Base-by-base conservation (phyloP, 2,329 filamentous ascomycete species). In the Fusarium sp. region DNA sequence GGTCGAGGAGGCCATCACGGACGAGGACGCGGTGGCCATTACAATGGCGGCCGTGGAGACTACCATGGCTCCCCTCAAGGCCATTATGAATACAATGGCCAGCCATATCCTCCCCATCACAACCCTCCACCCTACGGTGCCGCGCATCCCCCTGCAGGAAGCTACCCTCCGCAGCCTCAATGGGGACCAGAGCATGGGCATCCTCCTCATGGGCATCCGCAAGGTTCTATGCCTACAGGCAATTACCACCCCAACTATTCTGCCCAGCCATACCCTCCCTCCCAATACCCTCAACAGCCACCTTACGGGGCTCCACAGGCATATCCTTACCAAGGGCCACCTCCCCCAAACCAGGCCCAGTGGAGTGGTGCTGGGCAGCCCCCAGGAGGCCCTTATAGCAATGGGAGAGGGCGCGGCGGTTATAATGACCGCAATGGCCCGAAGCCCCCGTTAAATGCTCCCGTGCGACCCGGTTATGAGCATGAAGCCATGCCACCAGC, bases 241-340 rank as follows among this genome's bases (percentile, higher is more conserved):
- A 88, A 87, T 75, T 90, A 90, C 75, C 88, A 90, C 72, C 87
- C 87, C 38, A 89, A 88, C 79, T 91, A 89, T 77, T 85, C 88
- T 42, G 86, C 86, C 44, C 89, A 90, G 74, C 79, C 83, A 14
- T 91, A 90, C 65, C 79, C 80, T 36, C 77, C 80, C 48, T 63
- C 82, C 30, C 83, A 85, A 59, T 83, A 84, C 65, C 76, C 82
- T 18, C 86, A 86, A 68, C 85, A 85, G 58, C 81, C 84, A 41
- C 79, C 83, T 20, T 87, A 87, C 69, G 80, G 79, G 18, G 78
- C 82, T 47, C 80, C 83, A 33, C 82, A 83, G 59, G 79, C 79
- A 39, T 84, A 84, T 41, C 79, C 80, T 8, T 85, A 84, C 70
- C 81, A 80, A 55, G 77, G 77, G 15, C 81, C 81, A 44, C 79